A percentile compares a stretch with the other conserved stretches of the same genome.
Evolutionary conservation across 352 stramenopile genomes (phyloP).

Genomic region (Lagenidium giganteum): DNA sequence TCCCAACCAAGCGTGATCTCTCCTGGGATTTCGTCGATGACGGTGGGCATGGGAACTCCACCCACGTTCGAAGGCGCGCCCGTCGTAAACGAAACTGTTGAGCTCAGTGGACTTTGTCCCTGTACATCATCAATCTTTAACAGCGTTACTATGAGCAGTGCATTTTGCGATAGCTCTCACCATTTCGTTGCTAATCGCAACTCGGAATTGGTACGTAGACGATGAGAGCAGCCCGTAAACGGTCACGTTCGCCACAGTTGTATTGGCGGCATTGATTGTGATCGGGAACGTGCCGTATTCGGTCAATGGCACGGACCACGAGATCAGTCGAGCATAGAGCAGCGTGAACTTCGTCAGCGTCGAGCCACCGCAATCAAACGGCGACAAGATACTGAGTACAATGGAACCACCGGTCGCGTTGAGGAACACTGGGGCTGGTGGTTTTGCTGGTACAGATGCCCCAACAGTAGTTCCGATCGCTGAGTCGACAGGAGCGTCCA

Average conservation of each 20-base stretch:
- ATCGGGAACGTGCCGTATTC: slow-evolving; percentile 3
- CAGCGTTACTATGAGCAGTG: too few species aligned
- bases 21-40: slow-evolving; percentile 34
- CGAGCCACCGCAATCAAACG: slow-evolving; percentile 31
- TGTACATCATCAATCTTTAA: too few species aligned
- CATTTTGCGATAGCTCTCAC: neutral
- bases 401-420: slow-evolving; percentile 39
- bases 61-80: slow-evolving; percentile 20
- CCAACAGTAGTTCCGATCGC: slow-evolving; percentile 9
- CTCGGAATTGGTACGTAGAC: slow-evolving; percentile 5
- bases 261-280: neutral
- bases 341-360: slow-evolving; percentile 20
- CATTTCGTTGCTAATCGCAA: neutral
- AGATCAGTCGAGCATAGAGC: slow-evolving; percentile 22
- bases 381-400: slow-evolving; percentile 25
- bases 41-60: slow-evolving; percentile 18
- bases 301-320: slow-evolving; percentile 7
- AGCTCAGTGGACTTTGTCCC: slow-evolving; percentile 26
- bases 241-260: too few species aligned
- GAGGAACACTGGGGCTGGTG: slow-evolving; percentile 21
- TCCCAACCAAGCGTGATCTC: slow-evolving; percentile 38
- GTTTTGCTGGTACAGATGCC: slow-evolving; percentile 9
- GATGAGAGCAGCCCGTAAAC: slow-evolving; percentile 12
- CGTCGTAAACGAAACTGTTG: slow-evolving; percentile 22
- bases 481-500: slow-evolving; percentile 4